Conservation (phyloP, 768 basidiomycete species). For the Lactarius indigo region DNA sequence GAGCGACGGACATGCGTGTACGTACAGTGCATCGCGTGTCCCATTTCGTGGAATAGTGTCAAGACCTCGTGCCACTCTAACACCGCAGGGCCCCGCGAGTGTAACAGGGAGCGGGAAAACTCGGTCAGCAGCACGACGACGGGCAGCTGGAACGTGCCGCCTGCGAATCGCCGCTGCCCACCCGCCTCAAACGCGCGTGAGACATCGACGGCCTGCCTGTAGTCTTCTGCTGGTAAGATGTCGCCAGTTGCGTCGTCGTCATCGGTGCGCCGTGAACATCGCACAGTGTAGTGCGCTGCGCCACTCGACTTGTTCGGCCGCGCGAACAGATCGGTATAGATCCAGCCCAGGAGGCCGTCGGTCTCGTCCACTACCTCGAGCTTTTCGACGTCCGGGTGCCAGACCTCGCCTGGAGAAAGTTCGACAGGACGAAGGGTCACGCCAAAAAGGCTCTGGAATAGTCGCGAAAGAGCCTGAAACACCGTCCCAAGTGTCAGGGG, state of each 20-base stretch:
- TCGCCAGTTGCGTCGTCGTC: conserved; percentile 82
- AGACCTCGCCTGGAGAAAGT: conserved; percentile 73
- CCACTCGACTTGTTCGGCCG: conserved; percentile 82
- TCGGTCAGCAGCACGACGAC: conserved; percentile 90
- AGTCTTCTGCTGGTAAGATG: conserved; percentile 38
- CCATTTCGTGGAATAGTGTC: conserved; percentile 98
- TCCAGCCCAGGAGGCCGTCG: conserved; percentile 84
- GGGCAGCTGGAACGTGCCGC: conserved; percentile 81
- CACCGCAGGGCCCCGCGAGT: conserved; percentile 61
- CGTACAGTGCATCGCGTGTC: conserved; percentile 97
- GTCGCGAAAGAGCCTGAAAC: conserved; percentile 84
- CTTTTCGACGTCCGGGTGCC: conserved; percentile 87
- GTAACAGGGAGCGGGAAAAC: conserved; percentile 57
- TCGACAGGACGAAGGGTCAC: conserved; percentile 72
- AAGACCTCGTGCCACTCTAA: conserved; percentile 92
- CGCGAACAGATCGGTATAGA: conserved; percentile 90
- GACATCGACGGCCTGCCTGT: conserved; percentile 34
- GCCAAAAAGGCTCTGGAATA: conserved; percentile 87
- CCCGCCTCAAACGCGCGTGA: conserved; percentile 63
- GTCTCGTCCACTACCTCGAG: conserved; percentile 90
- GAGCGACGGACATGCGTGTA: background rate
- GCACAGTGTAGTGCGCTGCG: conserved; percentile 96
- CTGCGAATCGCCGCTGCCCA: conserved; percentile 55
- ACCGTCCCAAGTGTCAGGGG: conserved; percentile 85
- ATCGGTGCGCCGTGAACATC: conserved; percentile 89